Conservation (phyloP, 2,329 filamentous ascomycete genomes). For the Nemania sp. region DNA sequence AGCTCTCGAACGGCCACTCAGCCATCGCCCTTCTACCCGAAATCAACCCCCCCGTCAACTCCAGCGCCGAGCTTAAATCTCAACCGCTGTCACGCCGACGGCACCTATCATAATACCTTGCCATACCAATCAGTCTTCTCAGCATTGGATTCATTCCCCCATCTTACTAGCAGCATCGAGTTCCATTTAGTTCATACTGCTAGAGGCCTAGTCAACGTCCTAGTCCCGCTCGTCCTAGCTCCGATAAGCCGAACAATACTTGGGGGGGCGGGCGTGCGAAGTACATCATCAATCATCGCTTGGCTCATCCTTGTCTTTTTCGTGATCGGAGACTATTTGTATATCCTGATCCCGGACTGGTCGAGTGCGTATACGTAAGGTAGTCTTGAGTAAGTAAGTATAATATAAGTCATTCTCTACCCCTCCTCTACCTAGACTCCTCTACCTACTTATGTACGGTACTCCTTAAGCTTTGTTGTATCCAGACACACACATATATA, state of each 20-base stretch:
- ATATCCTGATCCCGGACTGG: conserved; percentile 1
- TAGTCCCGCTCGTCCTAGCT: conserved; percentile 25
- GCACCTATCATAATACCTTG: background rate
- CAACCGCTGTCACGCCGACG: conserved; percentile 3
- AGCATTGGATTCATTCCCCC: background rate
- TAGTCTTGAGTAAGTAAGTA: conserved; percentile 18
- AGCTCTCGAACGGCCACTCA: conserved; percentile 34
- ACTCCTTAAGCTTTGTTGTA: background rate
- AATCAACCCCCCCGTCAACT: conserved; percentile 17
- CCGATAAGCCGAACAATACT: conserved; percentile 18
- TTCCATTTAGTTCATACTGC: background rate
- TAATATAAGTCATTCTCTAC: conserved; percentile 26
- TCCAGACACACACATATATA: background rate
- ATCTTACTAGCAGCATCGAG: background rate
- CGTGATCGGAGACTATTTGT: background rate
- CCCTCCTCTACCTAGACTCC: conserved; percentile 18
- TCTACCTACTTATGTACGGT: no score
- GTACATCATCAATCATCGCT: conserved; percentile 20
- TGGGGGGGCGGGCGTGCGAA: conserved; percentile 1
- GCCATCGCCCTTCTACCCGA: conserved; percentile 39
- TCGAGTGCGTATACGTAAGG: conserved; percentile 1
- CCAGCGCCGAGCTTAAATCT: conserved; percentile 21
- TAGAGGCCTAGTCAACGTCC: conserved; percentile 8
- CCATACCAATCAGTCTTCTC: conserved; percentile 6
- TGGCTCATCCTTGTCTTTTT: conserved; percentile 20